Base-by-base conservation (phyloP, 2,329 filamentous ascomycete genomes). In the Colletotrichum trifolii region DNA sequence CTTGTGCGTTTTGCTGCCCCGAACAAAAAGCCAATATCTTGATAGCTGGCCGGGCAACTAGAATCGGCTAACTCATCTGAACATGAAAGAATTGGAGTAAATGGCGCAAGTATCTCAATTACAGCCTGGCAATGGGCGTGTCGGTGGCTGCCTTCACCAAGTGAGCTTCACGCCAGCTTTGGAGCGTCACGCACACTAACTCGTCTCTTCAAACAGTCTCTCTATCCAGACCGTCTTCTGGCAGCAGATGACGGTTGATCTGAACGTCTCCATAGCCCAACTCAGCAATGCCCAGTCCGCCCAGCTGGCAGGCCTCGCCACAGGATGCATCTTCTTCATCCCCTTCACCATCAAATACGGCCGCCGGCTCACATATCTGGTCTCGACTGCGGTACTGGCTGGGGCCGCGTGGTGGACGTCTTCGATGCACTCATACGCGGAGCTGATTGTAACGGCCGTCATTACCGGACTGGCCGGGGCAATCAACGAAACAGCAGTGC, bases 401-500 rank as follows among this genome's bases (percentile, higher is more conserved):
- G 69, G 60, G 6, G 42, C 52, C n/a, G 59, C 68, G 6, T 67
- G 66, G 62, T 66, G 62, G 61, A 59, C 62, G 8, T 56, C 61
- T 8, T 57, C 56, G 6, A 66, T 67, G 48, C 42, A 54, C 13
- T 61, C 65, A 3, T 61, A 66, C 34, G 39, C 53, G 5, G 65
- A 67, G 15, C 10, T 67, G 40, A 60, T 67, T 33, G 10, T 48
- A 34, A 66, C 70, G 54, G 54, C 68, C 36, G 33, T 75, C 11
- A 49, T 77, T 0, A 71, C 73, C 10, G 76, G 79, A 0, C 55
- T 79, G 12, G 73, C 74, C 3, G 79, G 77, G 9, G 76, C 79
- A 6, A 74, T 78, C 6, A 77, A 77, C 42, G 78, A 81, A 60
- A 73, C 75, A 0, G 73, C 77, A 40, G 75, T 73, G 5, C 76